phyloP scores from a whole-genome alignment of 2,329 filamentous ascomycete species.

The Colletotrichum eremochloae region DNA sequence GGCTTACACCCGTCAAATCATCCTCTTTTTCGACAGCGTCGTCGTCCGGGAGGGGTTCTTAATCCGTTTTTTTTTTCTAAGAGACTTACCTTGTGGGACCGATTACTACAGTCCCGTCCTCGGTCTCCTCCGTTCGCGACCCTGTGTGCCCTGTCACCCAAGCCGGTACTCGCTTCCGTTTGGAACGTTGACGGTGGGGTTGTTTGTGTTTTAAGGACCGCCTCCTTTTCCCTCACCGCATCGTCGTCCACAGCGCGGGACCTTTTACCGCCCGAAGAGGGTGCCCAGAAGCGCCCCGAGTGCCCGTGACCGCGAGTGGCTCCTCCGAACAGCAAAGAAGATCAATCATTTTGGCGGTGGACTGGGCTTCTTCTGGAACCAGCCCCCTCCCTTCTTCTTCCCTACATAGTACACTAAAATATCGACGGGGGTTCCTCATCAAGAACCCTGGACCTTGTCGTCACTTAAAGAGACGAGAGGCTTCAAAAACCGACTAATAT shows the following conservation, averaged over 20 bases:
- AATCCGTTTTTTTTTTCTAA: neutral
- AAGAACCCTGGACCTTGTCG: conserved; percentile 22
- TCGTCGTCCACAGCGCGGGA: conserved; percentile 29
- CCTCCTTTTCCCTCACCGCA: conserved; percentile 40
- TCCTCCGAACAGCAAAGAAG: conserved; percentile 22
- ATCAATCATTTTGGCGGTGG: conserved; percentile 30
- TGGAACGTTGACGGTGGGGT: conserved; percentile 32
- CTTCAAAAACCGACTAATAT: conserved; percentile 31
- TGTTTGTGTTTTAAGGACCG: conserved; percentile 31
- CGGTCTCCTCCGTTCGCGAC: conserved; percentile 7
- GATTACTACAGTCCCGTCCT: conserved; percentile 30
- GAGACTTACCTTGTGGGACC: conserved; percentile 14
- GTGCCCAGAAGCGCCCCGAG: conserved; percentile 30
- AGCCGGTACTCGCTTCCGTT: conserved; percentile 38
- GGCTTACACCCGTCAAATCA: too few species aligned
- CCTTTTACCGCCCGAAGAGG: conserved; percentile 17
- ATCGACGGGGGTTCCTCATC: neutral
- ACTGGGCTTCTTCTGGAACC: conserved; percentile 36
- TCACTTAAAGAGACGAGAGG: conserved; percentile 34
- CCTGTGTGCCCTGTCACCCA: conserved; percentile 29
- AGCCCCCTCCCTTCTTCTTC: conserved; percentile 18
- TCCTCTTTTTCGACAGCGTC: neutral
- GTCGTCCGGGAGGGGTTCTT: neutral
- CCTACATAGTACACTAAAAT: neutral
- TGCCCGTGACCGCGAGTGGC: conserved; percentile 17